A percentile compares a stretch with the other conserved stretches of the same genome.
Evolutionary conservation across 2,329 filamentous ascomycete species (phyloP).

Genomic region (Sclerotiophoma versabilis): DNA sequence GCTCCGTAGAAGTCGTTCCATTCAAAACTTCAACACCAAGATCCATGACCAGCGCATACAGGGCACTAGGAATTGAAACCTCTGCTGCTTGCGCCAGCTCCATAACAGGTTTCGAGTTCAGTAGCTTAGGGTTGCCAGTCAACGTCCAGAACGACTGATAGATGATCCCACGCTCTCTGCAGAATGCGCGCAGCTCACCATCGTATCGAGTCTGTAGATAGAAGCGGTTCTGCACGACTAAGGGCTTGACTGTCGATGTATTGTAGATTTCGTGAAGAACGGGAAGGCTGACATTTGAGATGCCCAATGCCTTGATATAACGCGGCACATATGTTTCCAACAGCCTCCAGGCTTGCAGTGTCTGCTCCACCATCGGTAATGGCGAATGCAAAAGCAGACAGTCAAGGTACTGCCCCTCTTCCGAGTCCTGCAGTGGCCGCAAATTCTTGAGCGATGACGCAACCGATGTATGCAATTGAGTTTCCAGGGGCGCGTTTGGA

Average conservation of each 20-base stretch:
- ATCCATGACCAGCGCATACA: conserved; percentile 65
- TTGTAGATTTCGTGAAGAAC: conserved; percentile 63
- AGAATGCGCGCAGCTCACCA: conserved; percentile 64
- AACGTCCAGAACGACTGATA: conserved; percentile 70
- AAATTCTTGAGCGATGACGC: conserved; percentile 72
- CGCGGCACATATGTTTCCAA: conserved; percentile 72
- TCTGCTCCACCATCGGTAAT: conserved; percentile 58
- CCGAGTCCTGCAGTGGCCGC: conserved; percentile 39
- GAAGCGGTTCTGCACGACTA: conserved; percentile 80
- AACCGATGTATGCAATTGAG: conserved; percentile 73
- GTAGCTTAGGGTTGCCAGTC: conserved; percentile 63
- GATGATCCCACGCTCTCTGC: conserved; percentile 58
- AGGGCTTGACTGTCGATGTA: conserved; percentile 58
- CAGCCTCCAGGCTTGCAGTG: conserved; percentile 70
- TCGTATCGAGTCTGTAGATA: conserved; percentile 67
- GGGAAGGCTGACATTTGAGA: conserved; percentile 74
- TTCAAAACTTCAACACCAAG: conserved; percentile 62
- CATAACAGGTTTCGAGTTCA: conserved; percentile 57
- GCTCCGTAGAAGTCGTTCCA: conserved; percentile 61
- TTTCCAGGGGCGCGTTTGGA: conserved; percentile 61
- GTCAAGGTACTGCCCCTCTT: conserved; percentile 61
- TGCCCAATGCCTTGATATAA: conserved; percentile 71
- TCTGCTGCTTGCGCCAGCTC: conserved; percentile 55
- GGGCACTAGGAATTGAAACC: conserved; percentile 56
- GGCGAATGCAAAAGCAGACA: conserved; percentile 67